Conservation (phyloP, 139 green algal genomes). For the Chlamydomonas eustigma region DNA sequence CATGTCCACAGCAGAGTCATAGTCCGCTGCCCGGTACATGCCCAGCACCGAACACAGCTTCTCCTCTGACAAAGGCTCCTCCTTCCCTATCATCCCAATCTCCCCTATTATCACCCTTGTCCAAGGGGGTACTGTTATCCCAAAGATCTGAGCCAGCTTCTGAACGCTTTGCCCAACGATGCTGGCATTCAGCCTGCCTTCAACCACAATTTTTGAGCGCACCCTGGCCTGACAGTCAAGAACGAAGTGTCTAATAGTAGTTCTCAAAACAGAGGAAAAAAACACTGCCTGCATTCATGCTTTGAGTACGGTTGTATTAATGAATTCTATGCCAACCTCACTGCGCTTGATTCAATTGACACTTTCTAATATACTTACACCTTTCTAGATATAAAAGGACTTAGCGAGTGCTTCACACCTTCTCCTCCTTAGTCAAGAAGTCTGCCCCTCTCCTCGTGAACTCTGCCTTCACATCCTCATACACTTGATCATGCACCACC, state of each 20-base stretch:
- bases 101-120: constrained; percentile 55
- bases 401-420: constrained; percentile 12
- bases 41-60: constrained; percentile 69
- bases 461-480: constrained; percentile 47
- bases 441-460: constrained; percentile 51
- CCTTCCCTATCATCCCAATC: constrained; percentile 36
- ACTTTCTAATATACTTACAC: not conserved
- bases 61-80: constrained; percentile 59
- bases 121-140: constrained; percentile 49
- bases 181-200: constrained; percentile 56
- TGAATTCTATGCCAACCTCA: too few relatives aligned
- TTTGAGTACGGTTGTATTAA: too few relatives aligned
- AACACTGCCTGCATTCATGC: too few relatives aligned
- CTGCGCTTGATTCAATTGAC: too few relatives aligned
- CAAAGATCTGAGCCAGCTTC: constrained; percentile 58
- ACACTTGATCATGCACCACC: constrained; percentile 31
- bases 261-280: too few relatives aligned
- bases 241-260: too few relatives aligned
- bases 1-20: constrained; percentile 33
- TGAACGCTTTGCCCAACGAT: constrained; percentile 59
- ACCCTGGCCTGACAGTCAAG: constrained; percentile 41
- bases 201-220: constrained; percentile 44
- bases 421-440: constrained; percentile 57
- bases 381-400: too few relatives aligned
- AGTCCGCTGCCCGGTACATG: constrained; percentile 41